A percentile compares a stretch with the other conserved stretches of the same genome.
Evolutionary conservation across 2,329 filamentous ascomycete species (phyloP).

Genomic region (Epichloe sp.): DNA sequence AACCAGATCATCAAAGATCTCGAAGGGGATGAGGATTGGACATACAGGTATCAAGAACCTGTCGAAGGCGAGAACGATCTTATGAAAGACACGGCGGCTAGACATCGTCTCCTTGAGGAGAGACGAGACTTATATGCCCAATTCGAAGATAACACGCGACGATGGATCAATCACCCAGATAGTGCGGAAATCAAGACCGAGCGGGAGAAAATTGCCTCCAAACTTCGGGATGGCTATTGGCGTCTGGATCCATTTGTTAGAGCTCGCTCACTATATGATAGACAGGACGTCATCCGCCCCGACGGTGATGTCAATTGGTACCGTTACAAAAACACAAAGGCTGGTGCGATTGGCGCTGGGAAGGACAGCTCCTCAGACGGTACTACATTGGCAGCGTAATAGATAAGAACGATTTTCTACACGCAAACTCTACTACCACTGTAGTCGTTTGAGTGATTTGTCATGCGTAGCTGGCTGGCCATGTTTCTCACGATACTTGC

Average conservation of each 20-base stretch:
- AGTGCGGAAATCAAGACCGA: slow-evolving; percentile 37
- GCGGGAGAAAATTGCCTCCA: slow-evolving; percentile 47
- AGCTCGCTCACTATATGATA: slow-evolving; percentile 74
- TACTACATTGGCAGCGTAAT: slow-evolving; percentile 15
- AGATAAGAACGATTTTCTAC: slow-evolving; percentile 11
- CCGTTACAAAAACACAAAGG: slow-evolving; percentile 13
- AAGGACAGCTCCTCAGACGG: background rate
- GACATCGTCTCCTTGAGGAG: slow-evolving; percentile 49
- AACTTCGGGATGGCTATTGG: slow-evolving; percentile 72
- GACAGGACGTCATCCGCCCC: slow-evolving; percentile 55
- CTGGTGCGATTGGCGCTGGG: background rate
- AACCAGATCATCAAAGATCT: slow-evolving; percentile 68
- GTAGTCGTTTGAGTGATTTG: background rate
- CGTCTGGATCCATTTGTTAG: slow-evolving; percentile 74
- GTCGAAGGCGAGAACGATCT: slow-evolving; percentile 58
- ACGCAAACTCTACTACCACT: background rate
- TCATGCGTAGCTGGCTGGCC: background rate
- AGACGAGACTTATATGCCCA: slow-evolving; percentile 53
- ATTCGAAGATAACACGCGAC: slow-evolving; percentile 60
- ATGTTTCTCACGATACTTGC: background rate
- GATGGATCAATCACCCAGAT: slow-evolving; percentile 50
- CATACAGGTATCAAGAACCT: slow-evolving; percentile 73
- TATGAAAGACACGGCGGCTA: slow-evolving; percentile 53
- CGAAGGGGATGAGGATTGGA: slow-evolving; percentile 75
- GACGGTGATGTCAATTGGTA: slow-evolving; percentile 65